Conservation (phyloP, 495 filamentous ascomycete species). For the Aspergillus affinis region DNA sequence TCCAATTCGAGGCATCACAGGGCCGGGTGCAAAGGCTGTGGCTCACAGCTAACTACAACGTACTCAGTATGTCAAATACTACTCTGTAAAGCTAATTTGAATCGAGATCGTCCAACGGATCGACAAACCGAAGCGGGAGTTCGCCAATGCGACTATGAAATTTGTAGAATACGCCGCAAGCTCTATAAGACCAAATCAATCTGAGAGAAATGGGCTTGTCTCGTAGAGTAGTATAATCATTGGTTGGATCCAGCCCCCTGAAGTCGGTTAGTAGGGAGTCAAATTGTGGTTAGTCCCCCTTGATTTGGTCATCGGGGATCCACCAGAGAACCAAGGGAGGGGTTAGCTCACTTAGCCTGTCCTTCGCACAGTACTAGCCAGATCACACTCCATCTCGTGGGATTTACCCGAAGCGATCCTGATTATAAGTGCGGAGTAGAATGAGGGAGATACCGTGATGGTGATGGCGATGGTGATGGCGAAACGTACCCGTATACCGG, state of each 20-base stretch:
- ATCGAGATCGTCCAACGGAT: background rate
- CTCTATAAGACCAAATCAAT: background rate
- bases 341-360: background rate
- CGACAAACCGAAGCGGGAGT: background rate
- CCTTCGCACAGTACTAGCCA: background rate
- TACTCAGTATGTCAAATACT: background rate
- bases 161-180: too few relatives aligned
- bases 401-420: background rate
- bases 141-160: too few relatives aligned
- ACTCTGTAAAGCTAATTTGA: too few relatives aligned
- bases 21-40: background rate
- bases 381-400: background rate
- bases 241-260: background rate
- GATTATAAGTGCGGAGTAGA: too few relatives aligned
- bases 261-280: background rate
- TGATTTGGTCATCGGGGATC: background rate
- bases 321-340: background rate
- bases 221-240: background rate
- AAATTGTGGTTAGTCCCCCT: background rate
- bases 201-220: background rate
- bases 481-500: background rate
- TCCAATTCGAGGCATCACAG: background rate
- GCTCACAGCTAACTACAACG: too few relatives aligned
- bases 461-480: background rate
- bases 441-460: background rate